Base-by-base conservation (phyloP, 1,284 basidiomycete species). In the Porodaedalea pini region DNA sequence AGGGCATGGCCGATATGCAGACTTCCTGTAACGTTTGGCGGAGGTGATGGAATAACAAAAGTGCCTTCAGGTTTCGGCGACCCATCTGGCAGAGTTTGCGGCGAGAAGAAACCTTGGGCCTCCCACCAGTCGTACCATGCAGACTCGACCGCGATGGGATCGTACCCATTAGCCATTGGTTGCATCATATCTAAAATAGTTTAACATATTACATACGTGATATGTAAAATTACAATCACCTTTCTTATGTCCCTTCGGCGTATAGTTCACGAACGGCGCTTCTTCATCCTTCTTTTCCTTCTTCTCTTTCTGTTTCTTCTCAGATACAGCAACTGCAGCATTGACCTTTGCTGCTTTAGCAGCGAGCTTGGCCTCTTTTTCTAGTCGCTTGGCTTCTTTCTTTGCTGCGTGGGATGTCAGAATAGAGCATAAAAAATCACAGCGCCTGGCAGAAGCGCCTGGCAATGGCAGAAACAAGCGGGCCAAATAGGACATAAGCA, bases 121-220 rank as follows among this genome's bases (percentile, higher is more conserved):
- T 87, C 79, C 97, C 97, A 99, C 97, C 97, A 99, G 67, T 96
- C 93, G 69, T 98, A 99, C 94, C 97, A 98, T 8, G 94, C 90
- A 4, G 94, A 82, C 71, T 99, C 97, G 62, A 99, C 89, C 53
- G 93, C 92, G 63, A 90, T 86, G 10, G 96, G 97, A 71, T 99
- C 96, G 77, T 98, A 99, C 3, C 90, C 91, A 31, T 81, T 80
- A 10, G 90, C 82, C 88, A 98, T 95, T 4, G 93, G 90, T 62
- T 88, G 79, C 2, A 89, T 85, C 60, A 98, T 78, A 73, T 98
- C 94, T 95, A 63, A 6, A 43, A 5, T 17, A 36, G 15, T 52
- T 32, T n/a, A 56, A 34, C 19, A 41, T 19, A 25, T n/a, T 44
- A 29, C 47, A 7, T 13, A 17, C 13, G 1, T n/a, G 4, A 34